Percentiles rank a stretch among this genome's conserved stretches.
phyloP scores from a whole-genome alignment of 2,329 filamentous ascomycete genomes.

The Chaetoscypha palmicola region DNA sequence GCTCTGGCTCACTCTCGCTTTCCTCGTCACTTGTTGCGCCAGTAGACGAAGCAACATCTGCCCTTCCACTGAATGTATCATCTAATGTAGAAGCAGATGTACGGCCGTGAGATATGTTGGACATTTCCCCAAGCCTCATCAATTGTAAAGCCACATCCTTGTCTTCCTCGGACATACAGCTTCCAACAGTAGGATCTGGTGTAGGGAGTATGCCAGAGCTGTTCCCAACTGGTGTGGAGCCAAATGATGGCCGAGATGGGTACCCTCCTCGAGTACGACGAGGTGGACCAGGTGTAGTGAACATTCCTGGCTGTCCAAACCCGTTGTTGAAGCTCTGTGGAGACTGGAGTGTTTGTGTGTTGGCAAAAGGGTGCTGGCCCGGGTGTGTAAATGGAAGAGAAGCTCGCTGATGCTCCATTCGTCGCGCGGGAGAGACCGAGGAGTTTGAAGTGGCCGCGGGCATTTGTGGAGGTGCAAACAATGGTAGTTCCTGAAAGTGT shows the following conservation, averaged over 20 bases:
- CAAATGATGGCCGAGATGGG: slow-evolving; percentile 35
- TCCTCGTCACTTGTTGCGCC: slow-evolving; percentile 77
- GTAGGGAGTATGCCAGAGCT: slow-evolving; percentile 69
- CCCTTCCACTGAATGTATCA: slow-evolving; percentile 85
- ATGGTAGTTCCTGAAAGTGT: slow-evolving; percentile 70
- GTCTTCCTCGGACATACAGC: slow-evolving; percentile 91
- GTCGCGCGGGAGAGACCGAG: slow-evolving; percentile 88
- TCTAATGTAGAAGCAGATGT: slow-evolving; percentile 91
- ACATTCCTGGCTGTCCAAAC: slow-evolving; percentile 49
- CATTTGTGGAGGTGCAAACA: slow-evolving; percentile 92
- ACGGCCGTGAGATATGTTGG: slow-evolving; percentile 86
- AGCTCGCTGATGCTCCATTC: slow-evolving; percentile 63
- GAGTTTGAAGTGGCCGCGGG: slow-evolving; percentile 92
- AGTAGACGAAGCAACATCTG: slow-evolving; percentile 77
- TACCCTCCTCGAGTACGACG: slow-evolving; percentile 61
- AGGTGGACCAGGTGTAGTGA: slow-evolving; percentile 57
- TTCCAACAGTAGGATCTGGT: slow-evolving; percentile 93
- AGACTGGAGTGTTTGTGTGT: slow-evolving; percentile 71
- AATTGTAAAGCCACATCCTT: slow-evolving; percentile 93
- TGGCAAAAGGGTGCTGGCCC: slow-evolving; percentile 72
- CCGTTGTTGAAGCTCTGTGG: slow-evolving; percentile 65
- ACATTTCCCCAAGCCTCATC: slow-evolving; percentile 91
- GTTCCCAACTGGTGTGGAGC: slow-evolving; percentile 37
- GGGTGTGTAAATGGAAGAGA: slow-evolving; percentile 69
- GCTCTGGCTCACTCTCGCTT: slow-evolving; percentile 57